Conservation (phyloP, 768 basidiomycete species). For the Termitomyces sp. region DNA sequence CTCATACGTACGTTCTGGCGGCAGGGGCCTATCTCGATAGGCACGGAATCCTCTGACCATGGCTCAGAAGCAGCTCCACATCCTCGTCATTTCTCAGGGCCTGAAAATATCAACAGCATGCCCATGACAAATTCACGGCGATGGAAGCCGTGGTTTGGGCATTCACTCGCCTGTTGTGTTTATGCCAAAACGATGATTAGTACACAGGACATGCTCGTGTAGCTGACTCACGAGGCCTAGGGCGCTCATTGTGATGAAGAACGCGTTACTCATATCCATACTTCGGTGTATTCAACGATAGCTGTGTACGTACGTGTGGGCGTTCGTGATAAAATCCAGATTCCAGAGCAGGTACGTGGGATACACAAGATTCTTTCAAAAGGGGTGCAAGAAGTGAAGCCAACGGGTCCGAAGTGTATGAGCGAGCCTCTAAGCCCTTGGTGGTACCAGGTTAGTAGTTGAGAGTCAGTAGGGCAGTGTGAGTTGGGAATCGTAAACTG, state of each 20-base stretch:
- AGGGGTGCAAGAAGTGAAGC: constrained; percentile 13
- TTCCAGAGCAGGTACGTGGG: background rate
- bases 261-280: background rate
- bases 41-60: background rate
- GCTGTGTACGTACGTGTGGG: background rate
- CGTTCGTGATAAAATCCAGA: constrained; percentile 4
- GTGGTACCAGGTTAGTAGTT: background rate
- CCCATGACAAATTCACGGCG: constrained; percentile 39
- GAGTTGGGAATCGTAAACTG: constrained; percentile 7
- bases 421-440: constrained; percentile 1
- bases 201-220: background rate
- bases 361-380: constrained; percentile 1
- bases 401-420: constrained; percentile 6
- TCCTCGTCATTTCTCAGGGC: constrained; percentile 20
- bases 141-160: background rate
- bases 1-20: constrained; percentile 16
- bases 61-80: constrained; percentile 17
- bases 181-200: constrained; percentile 20
- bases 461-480: constrained; percentile 7
- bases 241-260: background rate
- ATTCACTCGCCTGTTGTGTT: constrained; percentile 5
- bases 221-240: background rate
- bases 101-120: constrained; percentile 33
- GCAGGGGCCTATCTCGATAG: constrained; percentile 15
- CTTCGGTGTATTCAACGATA: background rate